Evolutionary conservation across 257 asterid species (phyloP), one percentile per base, ranked within the genome.

Genomic region (Ilex aquifolium): DNA sequence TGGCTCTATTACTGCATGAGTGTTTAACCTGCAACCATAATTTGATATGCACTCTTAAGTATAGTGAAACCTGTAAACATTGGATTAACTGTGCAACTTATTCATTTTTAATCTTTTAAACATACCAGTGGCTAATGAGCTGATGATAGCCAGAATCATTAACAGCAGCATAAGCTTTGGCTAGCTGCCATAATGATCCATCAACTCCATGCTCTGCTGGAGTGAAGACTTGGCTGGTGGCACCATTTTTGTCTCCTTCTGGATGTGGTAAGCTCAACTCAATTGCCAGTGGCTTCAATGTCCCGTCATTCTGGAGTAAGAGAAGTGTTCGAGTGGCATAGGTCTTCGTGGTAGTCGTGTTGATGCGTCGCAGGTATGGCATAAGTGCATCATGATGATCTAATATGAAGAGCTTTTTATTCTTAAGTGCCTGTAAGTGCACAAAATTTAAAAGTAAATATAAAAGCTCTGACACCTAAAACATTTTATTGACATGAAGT

Each of bases 1-100:
- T 64, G 85, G 85, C 74, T 82, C 85, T n/a, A 79, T 66, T 44
- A 69, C 77, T 31, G 82, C 85, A 65, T 82, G 88, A 51, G 85
- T 67, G 53, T 71, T 74, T 65, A 82, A 68, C 82, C 82, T 78
- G 60, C 55, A 69, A 73, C 31, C 7, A 8, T 32, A 42, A 27
- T 12, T 10, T 13, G 31, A 4, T 46, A 31, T 32, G 46, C 8
- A 30, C 32, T 49, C 42, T 17, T 36, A 44, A 7, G 12, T 72
- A 30, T 32, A 29, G 27, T 36, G 17, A 12, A 5, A 1, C 2
- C 2, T 12, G 6, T 31, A 29, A 29, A 13, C 31, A 42, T 11
- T 44, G 15, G 7, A 5, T 40, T 31, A 11, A 49, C 14, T 11
- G 10, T 12, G 4, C 11, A 49, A 3, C 54, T 1, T 11, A 12